phyloP scores from a whole-genome alignment of 2,329 filamentous ascomycete genomes.

The Fusarium chlamydosporum region DNA sequence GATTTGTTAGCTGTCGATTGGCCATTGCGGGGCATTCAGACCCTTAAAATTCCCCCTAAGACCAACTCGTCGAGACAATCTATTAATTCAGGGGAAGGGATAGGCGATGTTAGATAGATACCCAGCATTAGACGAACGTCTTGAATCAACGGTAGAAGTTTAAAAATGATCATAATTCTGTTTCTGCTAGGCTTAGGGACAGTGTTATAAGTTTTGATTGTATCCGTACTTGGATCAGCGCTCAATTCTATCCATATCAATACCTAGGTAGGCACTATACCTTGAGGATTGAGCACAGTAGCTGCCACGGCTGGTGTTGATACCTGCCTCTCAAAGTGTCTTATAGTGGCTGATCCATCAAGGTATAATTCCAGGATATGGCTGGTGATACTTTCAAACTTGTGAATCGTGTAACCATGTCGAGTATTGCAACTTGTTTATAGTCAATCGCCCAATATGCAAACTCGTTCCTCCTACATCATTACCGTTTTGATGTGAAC shows the following conservation, averaged over 20 bases:
- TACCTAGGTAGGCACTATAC: background rate
- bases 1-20: constrained; percentile 47
- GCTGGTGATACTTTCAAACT: too few species aligned
- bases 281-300: background rate
- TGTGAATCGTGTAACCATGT: too few species aligned
- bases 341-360: constrained; percentile 10
- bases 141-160: background rate
- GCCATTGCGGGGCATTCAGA: constrained; percentile 43
- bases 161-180: background rate
- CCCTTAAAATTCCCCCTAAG: constrained; percentile 33
- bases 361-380: constrained; percentile 6
- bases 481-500: background rate
- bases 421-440: background rate
- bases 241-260: background rate
- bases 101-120: background rate
- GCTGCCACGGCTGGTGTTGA: background rate
- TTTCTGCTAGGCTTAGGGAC: background rate
- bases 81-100: constrained; percentile 32
- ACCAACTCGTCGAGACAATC: constrained; percentile 15
- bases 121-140: background rate
- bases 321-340: background rate
- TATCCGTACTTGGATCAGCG: background rate
- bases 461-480: background rate
- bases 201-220: background rate
- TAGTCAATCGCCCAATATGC: background rate